phyloP scores from a whole-genome alignment of 805 yeast genomes.

The Candida pseudofarinosa region DNA sequence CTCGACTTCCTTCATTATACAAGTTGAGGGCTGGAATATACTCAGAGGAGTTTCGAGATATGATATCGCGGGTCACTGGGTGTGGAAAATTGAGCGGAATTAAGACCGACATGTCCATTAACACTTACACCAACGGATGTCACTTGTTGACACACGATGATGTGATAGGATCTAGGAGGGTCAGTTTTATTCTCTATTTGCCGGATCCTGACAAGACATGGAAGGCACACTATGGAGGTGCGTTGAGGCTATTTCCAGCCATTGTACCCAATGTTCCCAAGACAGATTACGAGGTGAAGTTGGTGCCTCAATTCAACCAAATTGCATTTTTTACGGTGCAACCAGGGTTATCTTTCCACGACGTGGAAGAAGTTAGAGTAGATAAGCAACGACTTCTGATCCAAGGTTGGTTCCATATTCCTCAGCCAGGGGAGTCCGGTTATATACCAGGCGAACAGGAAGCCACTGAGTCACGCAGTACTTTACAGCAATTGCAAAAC shows the following conservation, averaged over 20 bases:
- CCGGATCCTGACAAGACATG: conserved; percentile 89
- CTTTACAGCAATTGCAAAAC: conserved; percentile 75
- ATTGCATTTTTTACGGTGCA: conserved; percentile 93
- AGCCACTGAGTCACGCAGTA: conserved; percentile 65
- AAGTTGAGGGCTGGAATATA: conserved; percentile 84
- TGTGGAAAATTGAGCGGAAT: conserved; percentile 88
- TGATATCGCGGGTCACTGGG: conserved; percentile 71
- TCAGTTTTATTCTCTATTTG: conserved; percentile 85
- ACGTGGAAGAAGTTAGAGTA: conserved; percentile 93
- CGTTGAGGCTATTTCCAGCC: conserved; percentile 80
- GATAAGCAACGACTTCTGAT: conserved; percentile 88
- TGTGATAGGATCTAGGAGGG: conserved; percentile 92
- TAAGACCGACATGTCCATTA: conserved; percentile 89
- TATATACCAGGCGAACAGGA: conserved; percentile 80
- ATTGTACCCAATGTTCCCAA: conserved; percentile 86
- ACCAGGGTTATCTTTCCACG: conserved; percentile 96
- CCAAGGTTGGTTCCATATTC: conserved; percentile 99
- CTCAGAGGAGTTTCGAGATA: conserved; percentile 77
- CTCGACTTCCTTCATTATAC: conserved; percentile 68
- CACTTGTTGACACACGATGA: conserved; percentile 95
- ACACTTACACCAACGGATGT: conserved; percentile 88
- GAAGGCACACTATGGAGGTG: conserved; percentile 94
- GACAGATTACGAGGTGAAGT: conserved; percentile 62
- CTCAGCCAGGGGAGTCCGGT: conserved; percentile 89
- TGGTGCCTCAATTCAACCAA: conserved; percentile 93